Conservation (phyloP, 768 basidiomycete genomes). For the Hebeloma cylindrosporum region DNA sequence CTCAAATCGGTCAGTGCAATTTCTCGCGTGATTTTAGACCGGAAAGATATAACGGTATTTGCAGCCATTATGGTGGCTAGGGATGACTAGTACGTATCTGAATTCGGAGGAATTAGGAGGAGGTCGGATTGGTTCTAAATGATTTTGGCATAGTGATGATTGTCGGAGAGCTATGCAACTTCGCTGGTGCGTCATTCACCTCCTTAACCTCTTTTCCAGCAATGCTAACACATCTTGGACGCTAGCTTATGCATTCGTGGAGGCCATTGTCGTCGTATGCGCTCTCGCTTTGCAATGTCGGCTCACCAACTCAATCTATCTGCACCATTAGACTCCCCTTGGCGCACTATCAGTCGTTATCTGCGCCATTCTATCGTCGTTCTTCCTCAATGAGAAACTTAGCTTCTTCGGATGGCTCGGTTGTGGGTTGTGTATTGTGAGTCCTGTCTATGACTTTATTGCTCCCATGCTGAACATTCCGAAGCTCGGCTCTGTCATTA, state of each 20-base stretch:
- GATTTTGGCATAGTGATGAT: constrained; percentile 74
- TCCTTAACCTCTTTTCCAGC: constrained; percentile 24
- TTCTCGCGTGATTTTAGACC: constrained; percentile 4
- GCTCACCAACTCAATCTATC: background rate
- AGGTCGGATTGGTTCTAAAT: constrained; percentile 12
- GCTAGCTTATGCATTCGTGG: constrained; percentile 82
- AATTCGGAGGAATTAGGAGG: no score
- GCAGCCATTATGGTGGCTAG: constrained; percentile 89
- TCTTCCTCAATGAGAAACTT: constrained; percentile 91
- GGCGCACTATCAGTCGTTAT: constrained; percentile 96
- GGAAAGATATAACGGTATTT: constrained; percentile 9
- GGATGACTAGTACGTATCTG: constrained; percentile 73
- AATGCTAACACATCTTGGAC: constrained; percentile 19
- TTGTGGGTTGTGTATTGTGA: constrained; percentile 85
- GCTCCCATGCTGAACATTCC: constrained; percentile 22
- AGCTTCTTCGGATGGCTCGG: constrained; percentile 98
- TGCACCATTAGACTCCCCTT: constrained; percentile 70
- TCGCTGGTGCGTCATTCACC: constrained; percentile 58
- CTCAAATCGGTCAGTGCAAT: constrained; percentile 77
- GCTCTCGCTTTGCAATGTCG: background rate
- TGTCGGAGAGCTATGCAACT: constrained; percentile 84
- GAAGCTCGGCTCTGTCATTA: constrained; percentile 83
- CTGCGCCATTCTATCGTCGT: constrained; percentile 87
- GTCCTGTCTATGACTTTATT: constrained; percentile 27
- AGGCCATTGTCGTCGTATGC: constrained; percentile 88